These are phyloP conservation scores for Plasmodium reichenowi DNA, from an alignment of 169 alveolate species.

Conservation along the genomic window DNA sequence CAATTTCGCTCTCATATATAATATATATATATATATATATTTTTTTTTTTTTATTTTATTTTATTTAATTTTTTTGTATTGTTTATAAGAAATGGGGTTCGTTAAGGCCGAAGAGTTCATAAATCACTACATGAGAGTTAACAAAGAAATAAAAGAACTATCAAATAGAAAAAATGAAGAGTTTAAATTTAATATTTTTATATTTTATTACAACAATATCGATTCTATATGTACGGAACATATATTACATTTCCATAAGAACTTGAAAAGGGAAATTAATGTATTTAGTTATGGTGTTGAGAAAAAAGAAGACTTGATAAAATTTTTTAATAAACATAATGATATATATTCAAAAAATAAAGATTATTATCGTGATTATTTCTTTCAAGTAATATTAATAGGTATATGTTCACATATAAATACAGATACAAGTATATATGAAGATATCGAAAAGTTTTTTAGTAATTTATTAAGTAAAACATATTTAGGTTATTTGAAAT, in stretches of 20 bases:
- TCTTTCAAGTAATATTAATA: slow-evolving; percentile 29
- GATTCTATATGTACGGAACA: slow-evolving; percentile 71
- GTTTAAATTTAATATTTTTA: slow-evolving; percentile 43
- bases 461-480: slow-evolving; percentile 14
- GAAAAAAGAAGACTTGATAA: slow-evolving; percentile 41
- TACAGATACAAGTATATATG: slow-evolving; percentile 37
- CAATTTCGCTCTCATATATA: too few species aligned
- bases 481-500: slow-evolving; percentile 39
- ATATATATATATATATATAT: neutral
- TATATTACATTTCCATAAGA: slow-evolving; percentile 57
- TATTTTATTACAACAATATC: slow-evolving; percentile 34
- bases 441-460: slow-evolving; percentile 21
- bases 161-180: slow-evolving; percentile 54
- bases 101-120: slow-evolving; percentile 62
- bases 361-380: slow-evolving; percentile 56
- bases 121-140: slow-evolving; percentile 65
- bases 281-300: slow-evolving; percentile 51
- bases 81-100: slow-evolving; percentile 32
- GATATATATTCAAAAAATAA: slow-evolving; percentile 40
- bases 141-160: slow-evolving; percentile 44
- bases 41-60: neutral
- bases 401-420: slow-evolving; percentile 61
- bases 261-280: slow-evolving; percentile 36
- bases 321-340: slow-evolving; percentile 38
- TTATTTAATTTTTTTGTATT: neutral